Conservation (phyloP, 345 rosid genomes). For the Atalantia buxifolia region DNA sequence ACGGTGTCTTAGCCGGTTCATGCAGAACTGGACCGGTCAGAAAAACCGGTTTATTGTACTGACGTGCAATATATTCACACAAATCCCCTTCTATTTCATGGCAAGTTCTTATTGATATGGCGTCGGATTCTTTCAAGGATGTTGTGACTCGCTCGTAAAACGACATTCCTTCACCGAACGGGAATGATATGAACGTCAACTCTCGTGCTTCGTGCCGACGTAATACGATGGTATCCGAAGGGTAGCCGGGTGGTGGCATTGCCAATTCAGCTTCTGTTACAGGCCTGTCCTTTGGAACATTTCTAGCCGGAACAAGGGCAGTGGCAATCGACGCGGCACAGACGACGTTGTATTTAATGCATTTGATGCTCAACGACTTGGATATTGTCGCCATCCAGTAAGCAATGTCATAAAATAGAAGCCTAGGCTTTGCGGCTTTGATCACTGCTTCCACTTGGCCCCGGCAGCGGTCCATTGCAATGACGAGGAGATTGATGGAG, state of each 20-base stretch:
- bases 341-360: conserved; percentile 43
- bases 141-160: conserved; percentile 47
- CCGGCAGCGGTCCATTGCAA: conserved; percentile 58
- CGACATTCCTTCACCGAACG: conserved; percentile 45
- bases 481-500: conserved; percentile 36
- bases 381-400: conserved; percentile 61
- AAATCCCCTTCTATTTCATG: conserved; percentile 53
- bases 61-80: conserved; percentile 52
- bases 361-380: conserved; percentile 47
- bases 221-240: conserved; percentile 43
- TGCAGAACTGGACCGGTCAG: conserved; percentile 65
- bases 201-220: conserved; percentile 40
- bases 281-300: conserved; percentile 27
- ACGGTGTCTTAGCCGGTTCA: conserved; percentile 1
- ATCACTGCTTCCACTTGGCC: conserved; percentile 49
- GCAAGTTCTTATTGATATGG: conserved; percentile 64
- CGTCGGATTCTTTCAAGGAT: conserved; percentile 49
- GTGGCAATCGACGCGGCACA: conserved; percentile 57
- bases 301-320: conserved; percentile 57
- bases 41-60: conserved; percentile 44
- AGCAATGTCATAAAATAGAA: conserved; percentile 51
- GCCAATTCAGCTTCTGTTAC: conserved; percentile 43
- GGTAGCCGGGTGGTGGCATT: conserved; percentile 55
- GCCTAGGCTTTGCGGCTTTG: conserved; percentile 30
- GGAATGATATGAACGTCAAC: conserved; percentile 39